Percentiles rank a stretch among this genome's conserved stretches.
Conservation (phyloP, 2,329 filamentous ascomycete genomes). For the Plectosphaerella sp. region DNA sequence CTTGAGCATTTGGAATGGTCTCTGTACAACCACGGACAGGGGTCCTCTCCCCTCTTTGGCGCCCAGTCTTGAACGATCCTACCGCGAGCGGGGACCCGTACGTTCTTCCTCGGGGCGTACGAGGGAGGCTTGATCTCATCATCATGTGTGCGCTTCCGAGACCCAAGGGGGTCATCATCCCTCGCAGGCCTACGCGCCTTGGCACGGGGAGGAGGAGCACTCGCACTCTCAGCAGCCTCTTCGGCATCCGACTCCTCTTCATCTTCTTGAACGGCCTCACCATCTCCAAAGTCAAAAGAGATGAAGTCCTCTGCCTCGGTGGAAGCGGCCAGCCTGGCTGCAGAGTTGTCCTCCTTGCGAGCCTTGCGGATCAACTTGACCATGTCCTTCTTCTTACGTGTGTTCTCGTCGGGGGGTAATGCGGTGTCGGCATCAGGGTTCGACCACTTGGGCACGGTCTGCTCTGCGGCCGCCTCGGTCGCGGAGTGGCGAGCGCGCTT, state of each 20-base stretch:
- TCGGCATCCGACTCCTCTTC: conserved; percentile 10
- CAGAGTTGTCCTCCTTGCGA: conserved; percentile 53
- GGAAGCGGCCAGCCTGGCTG: conserved; percentile 44
- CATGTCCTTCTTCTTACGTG: conserved; percentile 76
- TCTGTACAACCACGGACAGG: conserved; percentile 58
- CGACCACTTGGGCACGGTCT: conserved; percentile 74
- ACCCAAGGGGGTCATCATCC: conserved; percentile 43
- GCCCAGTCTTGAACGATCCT: conserved; percentile 49
- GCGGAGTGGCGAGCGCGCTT: conserved; percentile 36
- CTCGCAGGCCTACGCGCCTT: too few relatives aligned
- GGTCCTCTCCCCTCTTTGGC: conserved; percentile 31
- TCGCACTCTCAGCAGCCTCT: conserved; percentile 4
- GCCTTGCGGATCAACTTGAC: conserved; percentile 91
- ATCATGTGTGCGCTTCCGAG: conserved; percentile 69
- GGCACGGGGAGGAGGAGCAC: conserved; percentile 15
- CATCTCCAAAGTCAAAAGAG: conserved; percentile 68
- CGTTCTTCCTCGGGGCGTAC: conserved; percentile 47
- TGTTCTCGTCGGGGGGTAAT: conserved; percentile 67
- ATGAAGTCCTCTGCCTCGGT: conserved; percentile 79
- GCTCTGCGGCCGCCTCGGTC: conserved; percentile 28
- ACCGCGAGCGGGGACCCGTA: conserved; percentile 45
- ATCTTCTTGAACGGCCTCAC: conserved; percentile 33
- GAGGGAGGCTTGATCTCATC: conserved; percentile 60
- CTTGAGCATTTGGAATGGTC: conserved; percentile 51
- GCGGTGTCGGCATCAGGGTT: conserved; percentile 93